A percentile compares a stretch with the other conserved stretches of the same genome.
phyloP scores from a whole-genome alignment of 306 rosid species.

The Acacia melanoxylon region DNA sequence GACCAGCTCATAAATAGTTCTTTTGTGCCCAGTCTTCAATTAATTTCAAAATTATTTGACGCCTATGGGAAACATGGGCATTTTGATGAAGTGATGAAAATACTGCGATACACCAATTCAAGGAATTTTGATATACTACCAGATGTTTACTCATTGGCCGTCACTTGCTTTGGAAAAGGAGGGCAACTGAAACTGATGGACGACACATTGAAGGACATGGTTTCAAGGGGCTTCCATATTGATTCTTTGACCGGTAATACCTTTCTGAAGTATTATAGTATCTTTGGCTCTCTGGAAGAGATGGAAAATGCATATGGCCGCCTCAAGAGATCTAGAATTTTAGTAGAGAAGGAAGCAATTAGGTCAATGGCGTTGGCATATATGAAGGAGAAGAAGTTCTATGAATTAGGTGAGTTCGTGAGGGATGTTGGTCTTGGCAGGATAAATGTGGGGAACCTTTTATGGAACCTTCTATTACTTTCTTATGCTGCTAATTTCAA shows the following conservation, averaged over 20 bases:
- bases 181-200: constrained; percentile 86
- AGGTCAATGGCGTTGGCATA: constrained; percentile 70
- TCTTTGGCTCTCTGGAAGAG: constrained; percentile 67
- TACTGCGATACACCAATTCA: constrained; percentile 42
- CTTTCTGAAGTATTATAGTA: constrained; percentile 52
- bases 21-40: constrained; percentile 46
- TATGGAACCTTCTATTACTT: constrained; percentile 83
- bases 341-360: constrained; percentile 60
- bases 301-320: constrained; percentile 76
- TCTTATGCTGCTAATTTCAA: constrained; percentile 89
- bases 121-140: constrained; percentile 56
- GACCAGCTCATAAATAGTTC: constrained; percentile 60
- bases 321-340: constrained; percentile 63
- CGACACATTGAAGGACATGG: constrained; percentile 56
- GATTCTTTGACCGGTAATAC: constrained; percentile 61
- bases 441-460: constrained; percentile 71
- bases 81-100: constrained; percentile 37
- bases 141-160: constrained; percentile 64
- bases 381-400: constrained; percentile 52
- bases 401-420: constrained; percentile 71
- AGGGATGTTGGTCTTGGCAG: constrained; percentile 79
- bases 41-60: constrained; percentile 56
- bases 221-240: constrained; percentile 52
- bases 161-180: constrained; percentile 71
- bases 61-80: constrained; percentile 44